A percentile compares a stretch with the other conserved stretches of the same genome.
Evolutionary conservation across 169 alveolate species (phyloP).

Genomic region (Cryptosporidium sp.): DNA sequence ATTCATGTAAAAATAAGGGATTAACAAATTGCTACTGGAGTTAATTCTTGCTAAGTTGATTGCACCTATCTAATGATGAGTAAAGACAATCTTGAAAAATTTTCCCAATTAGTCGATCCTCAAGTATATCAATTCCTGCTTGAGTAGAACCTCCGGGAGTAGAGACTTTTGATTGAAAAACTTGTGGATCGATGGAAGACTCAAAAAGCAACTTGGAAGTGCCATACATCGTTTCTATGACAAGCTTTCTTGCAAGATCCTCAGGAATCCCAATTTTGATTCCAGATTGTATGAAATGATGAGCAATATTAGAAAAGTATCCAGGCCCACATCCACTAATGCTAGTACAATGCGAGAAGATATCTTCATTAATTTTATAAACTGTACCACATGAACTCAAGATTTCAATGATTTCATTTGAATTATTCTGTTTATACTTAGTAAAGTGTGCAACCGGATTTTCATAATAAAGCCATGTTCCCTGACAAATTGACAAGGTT

Average conservation of each 20-base stretch:
- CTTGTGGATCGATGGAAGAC: neutral
- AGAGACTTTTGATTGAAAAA: slow-evolving; percentile 52
- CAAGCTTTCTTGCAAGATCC: slow-evolving; percentile 37
- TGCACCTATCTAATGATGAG: slow-evolving; percentile 22
- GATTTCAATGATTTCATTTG: slow-evolving; percentile 29
- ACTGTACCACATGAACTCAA: slow-evolving; percentile 61
- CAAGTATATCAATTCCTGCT: slow-evolving; percentile 66
- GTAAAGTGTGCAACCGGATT: slow-evolving; percentile 42
- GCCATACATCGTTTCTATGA: slow-evolving; percentile 55
- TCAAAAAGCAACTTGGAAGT: slow-evolving; percentile 57
- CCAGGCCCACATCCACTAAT: slow-evolving; percentile 77
- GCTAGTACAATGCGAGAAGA: slow-evolving; percentile 48
- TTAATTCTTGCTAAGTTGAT: slow-evolving; percentile 23
- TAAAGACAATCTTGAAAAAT: slow-evolving; percentile 33
- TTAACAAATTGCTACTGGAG: neutral
- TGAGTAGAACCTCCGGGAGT: slow-evolving; percentile 75
- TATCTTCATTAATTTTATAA: slow-evolving; percentile 19
- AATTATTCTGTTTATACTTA: neutral
- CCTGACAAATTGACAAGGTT: slow-evolving; percentile 43
- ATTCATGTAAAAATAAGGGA: neutral
- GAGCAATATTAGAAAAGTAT: slow-evolving; percentile 32
- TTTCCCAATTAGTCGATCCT: neutral
- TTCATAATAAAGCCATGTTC: slow-evolving; percentile 61
- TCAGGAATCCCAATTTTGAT: slow-evolving; percentile 34
- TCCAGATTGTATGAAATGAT: slow-evolving; percentile 33